Evolutionary conservation across 768 basidiomycete species (phyloP).

Genomic region (Dendrothele bispora): DNA sequence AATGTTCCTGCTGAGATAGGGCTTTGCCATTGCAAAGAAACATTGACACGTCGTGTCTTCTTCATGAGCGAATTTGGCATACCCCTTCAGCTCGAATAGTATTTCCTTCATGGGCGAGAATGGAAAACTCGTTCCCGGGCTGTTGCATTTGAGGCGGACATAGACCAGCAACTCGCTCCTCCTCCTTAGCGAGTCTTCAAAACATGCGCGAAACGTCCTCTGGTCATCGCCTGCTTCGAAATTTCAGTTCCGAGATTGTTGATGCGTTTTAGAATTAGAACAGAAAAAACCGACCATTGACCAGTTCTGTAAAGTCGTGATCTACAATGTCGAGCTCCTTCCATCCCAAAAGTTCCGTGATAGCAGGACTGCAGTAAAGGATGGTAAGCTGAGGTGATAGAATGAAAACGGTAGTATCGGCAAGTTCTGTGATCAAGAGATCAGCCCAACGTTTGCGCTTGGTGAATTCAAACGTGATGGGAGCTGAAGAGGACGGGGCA

Average conservation of each 20-base stretch:
- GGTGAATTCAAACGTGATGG: slow-evolving; percentile 72
- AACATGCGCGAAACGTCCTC: slow-evolving; percentile 50
- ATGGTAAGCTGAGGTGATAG: slow-evolving; percentile 63
- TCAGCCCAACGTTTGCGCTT: slow-evolving; percentile 88
- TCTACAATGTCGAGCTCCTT: slow-evolving; percentile 71
- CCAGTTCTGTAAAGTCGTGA: slow-evolving; percentile 58
- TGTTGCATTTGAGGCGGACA: slow-evolving; percentile 57
- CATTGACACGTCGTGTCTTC: slow-evolving; percentile 48
- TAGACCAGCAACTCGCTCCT: slow-evolving; percentile 55
- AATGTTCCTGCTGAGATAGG: slow-evolving; percentile 72
- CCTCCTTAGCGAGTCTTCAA: slow-evolving; percentile 54
- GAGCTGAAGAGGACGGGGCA: no score
- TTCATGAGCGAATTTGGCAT: slow-evolving; percentile 48
- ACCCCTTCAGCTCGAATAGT: slow-evolving; percentile 72
- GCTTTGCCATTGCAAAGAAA: slow-evolving; percentile 74
- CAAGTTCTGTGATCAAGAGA: slow-evolving; percentile 71
- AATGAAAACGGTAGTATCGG: slow-evolving; percentile 70
- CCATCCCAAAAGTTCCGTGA: slow-evolving; percentile 79
- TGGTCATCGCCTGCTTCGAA: slow-evolving; percentile 54
- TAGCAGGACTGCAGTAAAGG: slow-evolving; percentile 66
- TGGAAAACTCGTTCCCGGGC: slow-evolving; percentile 24
- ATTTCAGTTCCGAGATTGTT: slow-evolving; percentile 10
- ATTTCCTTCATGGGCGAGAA: slow-evolving; percentile 40
- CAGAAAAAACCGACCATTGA: slow-evolving; percentile 51
- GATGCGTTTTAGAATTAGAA: slow-evolving; percentile 11